These are phyloP conservation scores for Salvia splendens DNA, from an alignment of 257 asterid genomes.

Conservation along the genomic window DNA sequence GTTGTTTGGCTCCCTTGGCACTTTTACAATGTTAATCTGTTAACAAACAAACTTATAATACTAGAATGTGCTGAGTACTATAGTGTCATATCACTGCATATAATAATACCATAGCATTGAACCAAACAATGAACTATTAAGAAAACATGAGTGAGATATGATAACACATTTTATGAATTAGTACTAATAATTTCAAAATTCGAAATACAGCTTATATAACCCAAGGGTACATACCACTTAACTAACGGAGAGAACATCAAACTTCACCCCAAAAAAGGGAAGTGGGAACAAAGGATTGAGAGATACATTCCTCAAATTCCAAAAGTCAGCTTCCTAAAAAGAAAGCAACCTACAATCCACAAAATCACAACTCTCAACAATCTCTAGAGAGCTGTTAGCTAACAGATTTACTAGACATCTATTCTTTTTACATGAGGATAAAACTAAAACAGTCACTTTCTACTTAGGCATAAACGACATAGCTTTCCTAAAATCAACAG, in stretches of 20 bases:
- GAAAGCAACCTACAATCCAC: slow-evolving; percentile 35
- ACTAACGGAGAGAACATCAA: too few relatives aligned
- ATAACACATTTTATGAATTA: background rate
- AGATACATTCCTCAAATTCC: background rate
- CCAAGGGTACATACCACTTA: too few relatives aligned
- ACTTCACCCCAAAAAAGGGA: too few relatives aligned
- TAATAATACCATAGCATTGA: too few relatives aligned
- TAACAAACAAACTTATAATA: too few relatives aligned
- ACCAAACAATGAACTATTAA: too few relatives aligned
- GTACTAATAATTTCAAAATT: too few relatives aligned
- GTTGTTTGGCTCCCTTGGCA: too few relatives aligned
- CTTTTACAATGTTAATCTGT: too few relatives aligned
- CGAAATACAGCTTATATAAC: too few relatives aligned
- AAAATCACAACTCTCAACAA: slow-evolving; percentile 36
- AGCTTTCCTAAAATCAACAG: slow-evolving; percentile 58
- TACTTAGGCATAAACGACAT: slow-evolving; percentile 56
- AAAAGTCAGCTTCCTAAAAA: slow-evolving; percentile 12
- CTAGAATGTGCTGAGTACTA: too few relatives aligned
- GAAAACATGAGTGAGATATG: background rate
- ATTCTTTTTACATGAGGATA: slow-evolving; percentile 49
- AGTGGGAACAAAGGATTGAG: background rate
- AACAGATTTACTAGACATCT: slow-evolving; percentile 36
- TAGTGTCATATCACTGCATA: too few relatives aligned
- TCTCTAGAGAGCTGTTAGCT: slow-evolving; percentile 23
- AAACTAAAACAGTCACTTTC: slow-evolving; percentile 24